Percentiles rank a stretch among this genome's conserved stretches.
phyloP scores from a whole-genome alignment of 805 yeast genomes.

The Monosporozyma aerobia region DNA sequence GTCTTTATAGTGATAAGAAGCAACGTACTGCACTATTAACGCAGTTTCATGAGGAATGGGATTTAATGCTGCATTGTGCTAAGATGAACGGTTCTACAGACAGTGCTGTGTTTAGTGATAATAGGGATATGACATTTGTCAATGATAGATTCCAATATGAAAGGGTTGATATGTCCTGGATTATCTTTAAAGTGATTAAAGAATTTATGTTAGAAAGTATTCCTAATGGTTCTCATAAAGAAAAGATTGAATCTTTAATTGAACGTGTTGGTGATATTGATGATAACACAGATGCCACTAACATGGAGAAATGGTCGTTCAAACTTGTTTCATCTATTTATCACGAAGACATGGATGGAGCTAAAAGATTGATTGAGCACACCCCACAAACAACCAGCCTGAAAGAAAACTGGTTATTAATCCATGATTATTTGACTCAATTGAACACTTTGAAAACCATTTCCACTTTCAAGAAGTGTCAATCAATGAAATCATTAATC shows the following conservation, averaged over 20 bases:
- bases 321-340: conserved; percentile 16
- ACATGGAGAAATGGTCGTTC: conserved; percentile 18
- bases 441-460: conserved; percentile 24
- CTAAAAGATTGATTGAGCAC: background rate
- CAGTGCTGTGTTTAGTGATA: conserved; percentile 9
- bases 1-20: conserved; percentile 26
- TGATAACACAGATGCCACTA: background rate
- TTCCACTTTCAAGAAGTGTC: conserved; percentile 20
- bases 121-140: conserved; percentile 9
- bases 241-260: conserved; percentile 7
- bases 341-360: conserved; percentile 9
- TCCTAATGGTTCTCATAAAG: conserved; percentile 9
- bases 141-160: conserved; percentile 3
- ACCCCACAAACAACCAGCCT: background rate
- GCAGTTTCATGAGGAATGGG: conserved; percentile 16
- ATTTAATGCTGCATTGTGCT: conserved; percentile 27
- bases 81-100: conserved; percentile 6
- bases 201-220: conserved; percentile 18
- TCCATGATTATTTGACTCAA: conserved; percentile 16
- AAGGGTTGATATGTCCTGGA: conserved; percentile 9
- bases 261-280: background rate
- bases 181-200: conserved; percentile 11
- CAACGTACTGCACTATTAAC: conserved; percentile 12
- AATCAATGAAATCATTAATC: conserved; percentile 11
- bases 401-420: conserved; percentile 14